Percentiles rank a stretch among this genome's conserved stretches.
Conservation (phyloP, 495 filamentous ascomycete genomes). For the Durotheca rogersii region DNA sequence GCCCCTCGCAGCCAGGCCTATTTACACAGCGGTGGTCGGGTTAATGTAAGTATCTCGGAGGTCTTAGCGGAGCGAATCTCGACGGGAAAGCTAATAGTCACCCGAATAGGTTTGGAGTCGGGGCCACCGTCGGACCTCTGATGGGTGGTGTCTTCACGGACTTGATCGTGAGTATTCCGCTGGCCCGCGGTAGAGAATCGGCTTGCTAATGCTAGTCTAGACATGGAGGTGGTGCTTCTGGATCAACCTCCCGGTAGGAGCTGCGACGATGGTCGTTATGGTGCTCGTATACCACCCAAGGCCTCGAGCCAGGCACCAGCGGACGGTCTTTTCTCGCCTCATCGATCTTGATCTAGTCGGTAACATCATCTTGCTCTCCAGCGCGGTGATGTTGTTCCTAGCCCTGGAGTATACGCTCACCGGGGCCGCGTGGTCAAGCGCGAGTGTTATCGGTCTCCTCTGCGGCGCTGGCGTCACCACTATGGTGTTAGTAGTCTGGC, state of each 20-base stretch:
- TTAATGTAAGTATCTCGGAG: constrained; percentile 34
- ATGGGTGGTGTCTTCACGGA: constrained; percentile 57
- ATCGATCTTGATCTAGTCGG: constrained; percentile 65
- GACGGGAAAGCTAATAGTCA: constrained; percentile 4
- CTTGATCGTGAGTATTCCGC: constrained; percentile 35
- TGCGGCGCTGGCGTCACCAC: constrained; percentile 23
- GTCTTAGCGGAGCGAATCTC: no score
- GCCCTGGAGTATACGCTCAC: constrained; percentile 73
- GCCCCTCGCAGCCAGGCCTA: constrained; percentile 46
- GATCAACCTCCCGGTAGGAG: constrained; percentile 73
- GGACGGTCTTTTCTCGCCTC: constrained; percentile 25
- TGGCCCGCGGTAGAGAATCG: not conserved
- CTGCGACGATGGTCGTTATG: constrained; percentile 58
- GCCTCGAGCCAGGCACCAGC: constrained; percentile 4
- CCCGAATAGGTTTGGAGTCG: constrained; percentile 43
- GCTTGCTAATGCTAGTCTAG: constrained; percentile 3
- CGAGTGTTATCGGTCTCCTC: constrained; percentile 63
- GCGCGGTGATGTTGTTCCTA: constrained; percentile 63
- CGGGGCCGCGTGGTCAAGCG: constrained; percentile 59
- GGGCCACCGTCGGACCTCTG: constrained; percentile 62
- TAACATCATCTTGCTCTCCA: constrained; percentile 60
- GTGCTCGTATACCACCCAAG: constrained; percentile 60
- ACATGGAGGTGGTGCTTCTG: constrained; percentile 79
- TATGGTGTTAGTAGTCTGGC: constrained; percentile 58
- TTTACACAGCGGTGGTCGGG: constrained; percentile 52